Evolutionary conservation across 1,139 yeast species (phyloP), one percentile per base, ranked within the genome.

Genomic region (Zygoascus sp.): DNA sequence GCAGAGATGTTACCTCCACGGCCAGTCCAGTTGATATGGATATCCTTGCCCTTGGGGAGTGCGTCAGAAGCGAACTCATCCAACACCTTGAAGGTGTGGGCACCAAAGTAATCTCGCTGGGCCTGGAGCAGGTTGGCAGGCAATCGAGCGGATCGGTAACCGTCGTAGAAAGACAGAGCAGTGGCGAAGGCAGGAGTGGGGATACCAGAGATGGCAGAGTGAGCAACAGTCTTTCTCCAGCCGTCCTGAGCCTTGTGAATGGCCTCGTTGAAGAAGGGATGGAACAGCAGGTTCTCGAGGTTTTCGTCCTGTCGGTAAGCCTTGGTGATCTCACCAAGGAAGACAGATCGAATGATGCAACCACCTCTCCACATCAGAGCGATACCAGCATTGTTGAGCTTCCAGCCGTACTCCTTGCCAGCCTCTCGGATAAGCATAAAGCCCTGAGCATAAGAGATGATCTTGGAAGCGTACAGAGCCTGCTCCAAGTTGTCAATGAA

Each of bases 331-430:
- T 92, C 97, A 66, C 82, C 97, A 67, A 92, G 79, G 85, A 92
- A 92, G 59, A 90, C 97, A 50, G 98, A 92, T 79, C 97, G 87
- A 74, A 92, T 92, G 72, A 92, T 92, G 80, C 98, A 92, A 61
- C 98, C 98, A 77, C 98, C 98, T 81, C 98, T 85, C 98, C 98
- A 92, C 98, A 92, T 92, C 67, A 92, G 81, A 60, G 97, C 98
- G 64, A 92, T 92, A 55, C 95, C 92, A 59, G 97, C 96, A 81
- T 87, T 86, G 85, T 92, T 92, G 71, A 92, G 79, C 71, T 87
- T 82, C 98, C 98, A 92, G 65, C 83, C 83, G 79, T 88, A 92
- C 72, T 88, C 96, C 74, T 79, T 84, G 60, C 96, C 97, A 61
- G 98, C 98, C 73, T 92, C 96, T 71, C 94, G 87, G 75, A 92